phyloP scores from a whole-genome alignment of 2,329 filamentous ascomycete species.

The Aulographum hederae region DNA sequence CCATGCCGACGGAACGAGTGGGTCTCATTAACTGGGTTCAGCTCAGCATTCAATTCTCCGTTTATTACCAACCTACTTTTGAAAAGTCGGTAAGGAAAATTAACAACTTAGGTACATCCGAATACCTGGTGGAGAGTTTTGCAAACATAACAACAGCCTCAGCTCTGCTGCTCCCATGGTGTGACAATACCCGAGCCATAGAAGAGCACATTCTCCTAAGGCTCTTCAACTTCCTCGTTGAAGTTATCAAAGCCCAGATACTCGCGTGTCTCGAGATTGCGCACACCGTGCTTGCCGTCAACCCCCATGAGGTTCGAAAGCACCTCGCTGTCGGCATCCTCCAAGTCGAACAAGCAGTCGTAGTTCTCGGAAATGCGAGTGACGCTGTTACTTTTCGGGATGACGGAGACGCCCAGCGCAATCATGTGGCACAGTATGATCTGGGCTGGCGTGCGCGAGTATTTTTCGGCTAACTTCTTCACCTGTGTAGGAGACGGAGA shows the following conservation, averaged over 20 bases:
- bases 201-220: too few relatives aligned
- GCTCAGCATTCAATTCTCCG: too few relatives aligned
- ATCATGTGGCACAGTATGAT: conserved; percentile 1
- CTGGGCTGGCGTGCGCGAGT: conserved; percentile 2
- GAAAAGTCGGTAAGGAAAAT: too few relatives aligned
- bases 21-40: too few relatives aligned
- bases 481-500: too few relatives aligned
- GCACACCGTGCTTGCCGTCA: conserved; percentile 1
- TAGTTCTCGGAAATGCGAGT: conserved; percentile 3
- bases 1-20: too few relatives aligned
- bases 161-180: too few relatives aligned
- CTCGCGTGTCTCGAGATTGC: conserved; percentile 1
- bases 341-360: conserved; percentile 1
- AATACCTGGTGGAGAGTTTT: too few relatives aligned
- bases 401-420: conserved; percentile 1
- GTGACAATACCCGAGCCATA: too few relatives aligned
- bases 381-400: conserved; percentile 2
- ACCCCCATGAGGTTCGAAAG: conserved; percentile 1
- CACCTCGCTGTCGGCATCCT: background rate
- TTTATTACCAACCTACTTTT: too few relatives aligned
- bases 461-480: background rate
- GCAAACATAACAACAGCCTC: too few relatives aligned
- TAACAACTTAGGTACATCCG: too few relatives aligned
- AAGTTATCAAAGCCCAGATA: conserved; percentile 3
- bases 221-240: conserved; percentile 3